Conservation (phyloP, 768 basidiomycete species). For the Pulveroboletus sp. region DNA sequence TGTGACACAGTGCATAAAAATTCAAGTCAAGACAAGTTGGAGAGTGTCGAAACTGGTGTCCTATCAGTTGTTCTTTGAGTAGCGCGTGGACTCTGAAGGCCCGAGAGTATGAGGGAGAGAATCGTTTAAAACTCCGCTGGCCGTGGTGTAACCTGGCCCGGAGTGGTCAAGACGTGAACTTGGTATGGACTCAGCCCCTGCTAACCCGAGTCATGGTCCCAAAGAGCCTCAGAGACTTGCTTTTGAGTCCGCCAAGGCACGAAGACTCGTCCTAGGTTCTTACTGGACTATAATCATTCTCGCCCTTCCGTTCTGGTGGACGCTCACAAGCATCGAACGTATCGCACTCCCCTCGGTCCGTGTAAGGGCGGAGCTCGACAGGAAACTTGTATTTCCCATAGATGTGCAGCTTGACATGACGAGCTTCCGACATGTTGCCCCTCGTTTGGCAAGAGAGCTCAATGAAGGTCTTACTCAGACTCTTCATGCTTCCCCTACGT, state of each 20-base stretch:
- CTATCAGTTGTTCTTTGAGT: slow-evolving; percentile 8
- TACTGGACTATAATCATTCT: slow-evolving; percentile 79
- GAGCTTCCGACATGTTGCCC: slow-evolving; percentile 12
- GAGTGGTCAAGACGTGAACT: slow-evolving; percentile 7
- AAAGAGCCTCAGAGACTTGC: slow-evolving; percentile 47
- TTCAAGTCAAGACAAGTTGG: not conserved
- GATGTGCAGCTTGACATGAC: slow-evolving; percentile 35
- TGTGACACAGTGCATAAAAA: slow-evolving; percentile 4
- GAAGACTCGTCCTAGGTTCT: slow-evolving; percentile 60
- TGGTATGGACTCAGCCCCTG: slow-evolving; percentile 20
- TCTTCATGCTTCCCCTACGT: slow-evolving; percentile 24
- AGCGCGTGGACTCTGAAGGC: slow-evolving; percentile 7
- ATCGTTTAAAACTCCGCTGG: slow-evolving; percentile 32
- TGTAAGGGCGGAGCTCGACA: slow-evolving; percentile 49
- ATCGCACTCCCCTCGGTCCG: slow-evolving; percentile 61
- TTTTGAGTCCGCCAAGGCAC: slow-evolving; percentile 46
- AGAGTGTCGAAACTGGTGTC: slow-evolving; percentile 1
- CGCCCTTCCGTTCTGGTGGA: slow-evolving; percentile 91
- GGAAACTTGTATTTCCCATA: slow-evolving; percentile 41
- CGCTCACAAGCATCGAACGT: slow-evolving; percentile 84
- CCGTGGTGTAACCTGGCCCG: slow-evolving; percentile 2
- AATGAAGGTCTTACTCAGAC: slow-evolving; percentile 16
- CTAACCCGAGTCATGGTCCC: slow-evolving; percentile 20
- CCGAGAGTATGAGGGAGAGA: slow-evolving; percentile 22
- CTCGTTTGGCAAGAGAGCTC: slow-evolving; percentile 27